Base-by-base conservation (phyloP, 331 rosid species). In the Prunus yedoensis region DNA sequence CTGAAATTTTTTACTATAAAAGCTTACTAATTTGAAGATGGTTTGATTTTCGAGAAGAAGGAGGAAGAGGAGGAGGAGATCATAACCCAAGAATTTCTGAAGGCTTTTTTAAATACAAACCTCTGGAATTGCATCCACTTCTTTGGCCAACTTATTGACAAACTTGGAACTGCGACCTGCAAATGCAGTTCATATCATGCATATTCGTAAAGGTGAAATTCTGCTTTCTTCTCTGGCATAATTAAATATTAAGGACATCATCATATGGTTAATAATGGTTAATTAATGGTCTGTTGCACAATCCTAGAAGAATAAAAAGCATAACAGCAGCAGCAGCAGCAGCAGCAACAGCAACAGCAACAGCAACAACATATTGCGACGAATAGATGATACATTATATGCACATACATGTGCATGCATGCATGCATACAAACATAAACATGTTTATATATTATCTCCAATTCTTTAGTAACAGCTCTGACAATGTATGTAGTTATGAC, bases 81-180 rank as follows among this genome's bases (percentile, higher is more conserved):
- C 46, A 17, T 41, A 58, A 41, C 57, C 16, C 6, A 21, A 72
- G 5, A 43, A 57, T 57, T 41, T 41, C 18, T 43, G 67, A 30
- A 30, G 30, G 46, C 21, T 45, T 62, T 62, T 30, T 45, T 30
- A 65, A 20, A 46, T 52, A 72, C 50, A 30, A 74, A 82, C 89
- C 85, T 87, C 90, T 30, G 79, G 63, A 7, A 23, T 74, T 70
- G 74, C 80, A 78, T 77, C 74, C 75, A 71, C 67, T 82, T 47
- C 87, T 74, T 41, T 66, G 27, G 70, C 67, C 62, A 81, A 75
- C 80, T 78, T 64, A 52, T 43, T 80, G 46, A 81, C 71, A 64
- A 73, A 68, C 74, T 85, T 81, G 74, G 83, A 58, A 65, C 83
- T 72, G 77, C 92, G 32, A 66, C 83, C 97, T 91, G 84, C 83